Percentiles rank a stretch among this genome's conserved stretches.
Evolutionary conservation across 2,329 filamentous ascomycete genomes (phyloP).

Genomic region (Penicillium capsulatum): DNA sequence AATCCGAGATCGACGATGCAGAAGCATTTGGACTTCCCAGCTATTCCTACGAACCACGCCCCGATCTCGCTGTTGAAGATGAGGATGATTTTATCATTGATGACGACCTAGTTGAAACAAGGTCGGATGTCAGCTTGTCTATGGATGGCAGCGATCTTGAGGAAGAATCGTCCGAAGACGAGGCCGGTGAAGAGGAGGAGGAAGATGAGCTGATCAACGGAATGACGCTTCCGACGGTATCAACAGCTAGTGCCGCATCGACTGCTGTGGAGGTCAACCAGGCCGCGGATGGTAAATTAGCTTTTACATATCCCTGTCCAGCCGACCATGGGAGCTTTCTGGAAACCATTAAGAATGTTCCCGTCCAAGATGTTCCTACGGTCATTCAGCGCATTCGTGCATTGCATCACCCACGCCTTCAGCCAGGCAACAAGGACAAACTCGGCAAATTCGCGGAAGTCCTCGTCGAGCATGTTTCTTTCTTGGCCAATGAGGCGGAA

Average conservation of each 20-base stretch:
- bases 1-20: conserved; percentile 52
- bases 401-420: conserved; percentile 84
- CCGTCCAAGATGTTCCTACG: conserved; percentile 63
- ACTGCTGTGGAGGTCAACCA: conserved; percentile 44
- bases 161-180: conserved; percentile 52
- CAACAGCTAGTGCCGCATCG: conserved; percentile 18
- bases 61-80: conserved; percentile 70
- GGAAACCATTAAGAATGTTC: conserved; percentile 57
- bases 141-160: conserved; percentile 46
- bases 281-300: conserved; percentile 51
- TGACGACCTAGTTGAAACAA: conserved; percentile 79
- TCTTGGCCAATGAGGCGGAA: conserved; percentile 50
- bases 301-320: conserved; percentile 84
- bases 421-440: conserved; percentile 78
- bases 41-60: conserved; percentile 34
- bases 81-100: conserved; percentile 93
- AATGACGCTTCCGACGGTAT: conserved; percentile 46
- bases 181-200: conserved; percentile 46
- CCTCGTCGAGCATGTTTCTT: conserved; percentile 54
- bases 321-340: conserved; percentile 71
- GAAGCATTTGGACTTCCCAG: conserved; percentile 61
- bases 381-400: conserved; percentile 87
- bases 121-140: conserved; percentile 53
- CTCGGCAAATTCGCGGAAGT: conserved; percentile 55
- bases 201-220: conserved; percentile 69